Evolutionary conservation across 345 rosid species (phyloP), one percentile per base, ranked within the genome.

Genomic region (Linum trigynum): DNA sequence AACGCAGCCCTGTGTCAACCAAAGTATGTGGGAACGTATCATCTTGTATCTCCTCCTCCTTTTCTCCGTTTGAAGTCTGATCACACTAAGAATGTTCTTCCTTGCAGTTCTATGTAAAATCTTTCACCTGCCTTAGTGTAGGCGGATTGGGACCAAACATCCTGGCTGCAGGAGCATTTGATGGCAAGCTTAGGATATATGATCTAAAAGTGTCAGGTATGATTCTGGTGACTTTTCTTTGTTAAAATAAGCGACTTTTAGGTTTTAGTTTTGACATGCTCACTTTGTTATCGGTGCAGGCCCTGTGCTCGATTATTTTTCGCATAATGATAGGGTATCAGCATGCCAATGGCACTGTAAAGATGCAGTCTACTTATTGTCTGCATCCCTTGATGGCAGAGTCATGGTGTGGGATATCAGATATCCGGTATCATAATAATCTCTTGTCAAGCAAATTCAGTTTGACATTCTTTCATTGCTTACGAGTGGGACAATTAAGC

Each of bases 361-460:
- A 69, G 87, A 97, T 3, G 81, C 81, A 84, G 80, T 83, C 73
- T 97, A 95, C 77, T 81, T 91, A 61, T 85, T 95, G 48, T 82
- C 99, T 11, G 87, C 97, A 57, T 91, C 96, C n/a, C 87, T 87
- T 73, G 99, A 95, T 67, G 99, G 99, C 75, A 91, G 89, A 84
- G 82, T 95, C 67, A 95, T 91, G 97, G 72, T 91, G 65, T 95
- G 99, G 99, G 99, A 91, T 85, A 80, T 91, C 17, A 89, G 99
- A 80, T 91, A 97, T 55, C 96, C 96, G 78, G 99, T 95, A 87
- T 61, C 55, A 55, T 74, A 32, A n/a, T 51, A 56, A 60, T 72
- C 65, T 62, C 55, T 15, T 40, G 32, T 65, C 56, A 43, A 53
- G 69, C 45, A 65, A 38, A 38, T 23, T 40, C 11, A 41, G 14